Evolutionary conservation across 2,329 filamentous ascomycete genomes (phyloP).

Genomic region (Aspergillus sp.): DNA sequence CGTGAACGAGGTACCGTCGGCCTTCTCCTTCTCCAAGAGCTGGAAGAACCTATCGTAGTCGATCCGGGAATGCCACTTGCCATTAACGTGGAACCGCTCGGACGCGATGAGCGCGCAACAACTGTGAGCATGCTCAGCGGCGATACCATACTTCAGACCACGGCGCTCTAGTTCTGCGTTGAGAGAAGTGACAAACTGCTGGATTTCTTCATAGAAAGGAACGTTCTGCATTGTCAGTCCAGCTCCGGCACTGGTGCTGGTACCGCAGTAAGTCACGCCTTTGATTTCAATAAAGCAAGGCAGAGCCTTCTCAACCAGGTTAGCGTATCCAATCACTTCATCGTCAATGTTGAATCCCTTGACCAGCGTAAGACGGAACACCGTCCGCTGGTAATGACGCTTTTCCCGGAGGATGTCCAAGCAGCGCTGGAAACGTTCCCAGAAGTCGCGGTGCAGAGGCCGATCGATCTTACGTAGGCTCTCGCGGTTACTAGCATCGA

Average conservation of each 20-base stretch:
- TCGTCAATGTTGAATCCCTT: conserved; percentile 98
- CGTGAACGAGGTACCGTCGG: conserved; percentile 66
- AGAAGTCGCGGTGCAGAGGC: conserved; percentile 92
- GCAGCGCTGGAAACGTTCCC: conserved; percentile 91
- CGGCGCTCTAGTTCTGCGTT: conserved; percentile 67
- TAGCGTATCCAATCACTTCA: conserved; percentile 85
- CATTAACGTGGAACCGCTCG: conserved; percentile 72
- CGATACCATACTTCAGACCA: conserved; percentile 83
- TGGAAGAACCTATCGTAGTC: conserved; percentile 89
- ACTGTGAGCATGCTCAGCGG: conserved; percentile 90
- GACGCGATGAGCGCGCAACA: conserved; percentile 89
- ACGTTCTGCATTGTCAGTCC: conserved; percentile 97
- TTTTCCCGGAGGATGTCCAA: conserved; percentile 84
- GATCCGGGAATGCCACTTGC: conserved; percentile 87
- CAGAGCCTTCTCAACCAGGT: conserved; percentile 79
- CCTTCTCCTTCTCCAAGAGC: conserved; percentile 66
- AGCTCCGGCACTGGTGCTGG: conserved; percentile 76
- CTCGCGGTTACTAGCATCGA: conserved; percentile 90
- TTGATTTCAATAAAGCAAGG: conserved; percentile 96
- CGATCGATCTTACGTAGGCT: conserved; percentile 85
- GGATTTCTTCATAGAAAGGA: conserved; percentile 90
- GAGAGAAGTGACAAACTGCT: conserved; percentile 75
- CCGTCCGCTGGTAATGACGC: conserved; percentile 83
- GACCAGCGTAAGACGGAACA: conserved; percentile 91
- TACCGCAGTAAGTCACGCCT: conserved; percentile 95